phyloP scores from a whole-genome alignment of 768 basidiomycete genomes.

The Tremella fuciformis region DNA sequence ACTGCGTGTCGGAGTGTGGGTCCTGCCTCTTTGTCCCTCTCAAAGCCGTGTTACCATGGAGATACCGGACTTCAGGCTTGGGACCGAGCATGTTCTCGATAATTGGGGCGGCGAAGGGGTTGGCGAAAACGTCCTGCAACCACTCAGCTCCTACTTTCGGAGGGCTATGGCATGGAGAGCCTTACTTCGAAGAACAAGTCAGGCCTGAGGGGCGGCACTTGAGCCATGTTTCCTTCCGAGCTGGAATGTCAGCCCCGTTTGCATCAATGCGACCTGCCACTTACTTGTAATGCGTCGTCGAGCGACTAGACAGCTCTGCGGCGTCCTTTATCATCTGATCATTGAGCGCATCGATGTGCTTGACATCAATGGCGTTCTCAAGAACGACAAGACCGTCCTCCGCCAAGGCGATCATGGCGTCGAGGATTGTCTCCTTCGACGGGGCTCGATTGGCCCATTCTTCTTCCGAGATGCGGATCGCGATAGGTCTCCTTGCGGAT shows the following conservation, averaged over 20 bases:
- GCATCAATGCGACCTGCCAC: not conserved
- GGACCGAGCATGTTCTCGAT: conserved; percentile 15
- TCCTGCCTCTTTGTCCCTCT: conserved; percentile 1
- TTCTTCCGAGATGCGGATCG: no score
- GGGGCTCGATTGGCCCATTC: no score
- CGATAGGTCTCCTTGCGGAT: no score
- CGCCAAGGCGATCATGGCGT: conserved; percentile 12
- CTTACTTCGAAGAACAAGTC: no score
- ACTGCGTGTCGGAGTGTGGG: conserved; percentile 12
- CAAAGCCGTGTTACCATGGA: conserved; percentile 13
- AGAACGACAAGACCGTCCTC: conserved; percentile 14
- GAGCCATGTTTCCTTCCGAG: no score
- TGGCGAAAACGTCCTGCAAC: no score
- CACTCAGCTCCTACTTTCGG: no score
- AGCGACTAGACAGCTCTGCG: conserved; percentile 5
- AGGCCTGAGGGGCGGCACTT: no score
- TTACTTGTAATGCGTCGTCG: conserved; percentile 8
- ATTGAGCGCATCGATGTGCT: conserved; percentile 12
- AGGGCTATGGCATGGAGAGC: no score
- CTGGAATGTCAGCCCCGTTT: no score
- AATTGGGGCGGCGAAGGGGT: no score
- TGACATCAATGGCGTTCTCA: conserved; percentile 13
- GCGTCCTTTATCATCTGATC: conserved; percentile 15
- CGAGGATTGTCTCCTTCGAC: no score
- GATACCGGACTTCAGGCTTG: conserved; percentile 11